Conservation (phyloP, 139 green algal species). For the Eudorina sp. region DNA sequence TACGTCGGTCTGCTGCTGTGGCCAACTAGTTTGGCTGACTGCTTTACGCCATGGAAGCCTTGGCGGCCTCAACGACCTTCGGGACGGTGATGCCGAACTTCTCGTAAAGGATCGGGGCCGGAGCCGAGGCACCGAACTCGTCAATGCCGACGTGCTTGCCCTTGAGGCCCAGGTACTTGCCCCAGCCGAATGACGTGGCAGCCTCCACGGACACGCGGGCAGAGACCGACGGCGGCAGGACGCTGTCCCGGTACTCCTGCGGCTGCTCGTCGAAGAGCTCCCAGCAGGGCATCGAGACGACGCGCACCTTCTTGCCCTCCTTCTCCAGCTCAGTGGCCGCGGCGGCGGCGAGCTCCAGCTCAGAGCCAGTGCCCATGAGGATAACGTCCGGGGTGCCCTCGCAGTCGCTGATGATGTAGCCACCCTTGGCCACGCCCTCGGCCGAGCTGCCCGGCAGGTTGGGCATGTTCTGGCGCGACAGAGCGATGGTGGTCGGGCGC, state of each 20-base stretch:
- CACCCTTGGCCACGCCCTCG: slow-evolving; percentile 90
- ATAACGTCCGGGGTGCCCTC: slow-evolving; percentile 90
- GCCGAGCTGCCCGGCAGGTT: slow-evolving; percentile 88
- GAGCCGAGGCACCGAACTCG: slow-evolving; percentile 95
- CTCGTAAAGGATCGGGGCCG: slow-evolving; percentile 92
- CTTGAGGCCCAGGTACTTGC: slow-evolving; percentile 84
- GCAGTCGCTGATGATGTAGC: slow-evolving; percentile 88
- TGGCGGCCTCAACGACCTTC: slow-evolving; percentile 82
- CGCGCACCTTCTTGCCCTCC: slow-evolving; percentile 77
- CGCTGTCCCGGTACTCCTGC: slow-evolving; percentile 79
- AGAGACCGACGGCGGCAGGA: slow-evolving; percentile 81
- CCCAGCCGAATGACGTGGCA: slow-evolving; percentile 93
- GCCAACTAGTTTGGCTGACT: no score
- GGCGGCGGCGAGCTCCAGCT: slow-evolving; percentile 91
- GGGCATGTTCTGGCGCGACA: slow-evolving; percentile 97
- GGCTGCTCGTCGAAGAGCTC: slow-evolving; percentile 98
- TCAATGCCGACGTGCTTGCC: slow-evolving; percentile 93
- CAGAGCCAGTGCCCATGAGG: slow-evolving; percentile 95
- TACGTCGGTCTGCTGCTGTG: not conserved
- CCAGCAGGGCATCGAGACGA: slow-evolving; percentile 97
- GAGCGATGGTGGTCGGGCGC: slow-evolving; percentile 90
- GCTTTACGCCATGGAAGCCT: slow-evolving; percentile 60
- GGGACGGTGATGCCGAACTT: slow-evolving; percentile 95
- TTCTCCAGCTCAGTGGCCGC: slow-evolving; percentile 81
- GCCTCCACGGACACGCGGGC: slow-evolving; percentile 94